Percentiles rank a stretch among this genome's conserved stretches.
Conservation (phyloP, 345 rosid species). For the Salix udensis region DNA sequence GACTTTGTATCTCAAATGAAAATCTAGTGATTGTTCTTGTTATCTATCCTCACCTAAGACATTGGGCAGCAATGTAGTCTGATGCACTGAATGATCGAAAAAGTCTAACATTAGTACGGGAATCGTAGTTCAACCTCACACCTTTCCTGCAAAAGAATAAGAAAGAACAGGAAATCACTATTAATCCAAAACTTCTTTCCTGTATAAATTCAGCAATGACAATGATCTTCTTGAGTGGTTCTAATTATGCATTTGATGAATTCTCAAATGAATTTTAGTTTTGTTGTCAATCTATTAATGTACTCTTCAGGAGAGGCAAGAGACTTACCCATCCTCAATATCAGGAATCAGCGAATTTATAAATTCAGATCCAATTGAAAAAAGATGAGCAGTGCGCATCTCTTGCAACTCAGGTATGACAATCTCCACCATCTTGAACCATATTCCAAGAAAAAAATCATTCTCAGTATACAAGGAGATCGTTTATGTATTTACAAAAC, state of each 20-base stretch:
- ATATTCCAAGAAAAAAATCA: conserved; percentile 1
- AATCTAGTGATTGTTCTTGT: background rate
- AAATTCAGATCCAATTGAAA: conserved; percentile 63
- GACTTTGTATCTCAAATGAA: background rate
- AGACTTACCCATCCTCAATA: conserved; percentile 63
- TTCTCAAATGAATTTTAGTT: background rate
- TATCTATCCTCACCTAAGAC: conserved; percentile 48
- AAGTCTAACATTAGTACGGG: conserved; percentile 60
- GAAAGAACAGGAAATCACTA: conserved; percentile 3
- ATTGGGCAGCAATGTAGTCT: conserved; percentile 71
- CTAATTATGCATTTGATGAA: background rate
- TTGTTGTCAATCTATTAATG: background rate
- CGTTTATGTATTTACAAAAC: background rate
- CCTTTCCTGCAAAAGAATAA: conserved; percentile 50
- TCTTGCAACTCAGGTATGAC: conserved; percentile 81
- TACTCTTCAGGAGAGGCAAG: background rate
- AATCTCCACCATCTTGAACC: conserved; percentile 58
- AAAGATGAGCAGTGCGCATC: conserved; percentile 74
- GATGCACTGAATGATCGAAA: conserved; percentile 75
- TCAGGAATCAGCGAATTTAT: conserved; percentile 46
- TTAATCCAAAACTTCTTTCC: conserved; percentile 12
- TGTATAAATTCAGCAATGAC: background rate
- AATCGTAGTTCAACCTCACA: conserved; percentile 50
- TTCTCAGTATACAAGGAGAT: background rate
- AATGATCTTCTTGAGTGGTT: background rate